These are phyloP conservation scores for Aspergillus mulundensis DNA, from an alignment of 495 filamentous ascomycete species.

Conservation along the genomic window DNA sequence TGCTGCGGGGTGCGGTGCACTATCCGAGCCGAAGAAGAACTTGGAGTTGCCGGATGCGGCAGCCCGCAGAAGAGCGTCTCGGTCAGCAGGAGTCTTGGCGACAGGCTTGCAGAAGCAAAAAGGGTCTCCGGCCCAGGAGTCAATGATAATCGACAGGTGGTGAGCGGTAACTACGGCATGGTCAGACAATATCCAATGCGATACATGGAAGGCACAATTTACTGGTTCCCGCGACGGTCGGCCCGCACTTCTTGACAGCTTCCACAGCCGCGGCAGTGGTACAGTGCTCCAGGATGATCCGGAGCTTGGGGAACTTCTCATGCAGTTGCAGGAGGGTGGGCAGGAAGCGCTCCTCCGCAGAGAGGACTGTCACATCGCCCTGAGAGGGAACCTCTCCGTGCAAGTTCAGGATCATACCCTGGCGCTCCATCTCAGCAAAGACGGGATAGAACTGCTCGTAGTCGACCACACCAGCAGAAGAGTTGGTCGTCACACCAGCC, in stretches of 20 bases:
- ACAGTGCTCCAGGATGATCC: conserved; percentile 76
- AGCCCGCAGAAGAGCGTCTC: conserved; percentile 69
- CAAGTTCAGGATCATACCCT: conserved; percentile 60
- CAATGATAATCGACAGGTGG: conserved; percentile 73
- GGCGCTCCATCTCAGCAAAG: conserved; percentile 72
- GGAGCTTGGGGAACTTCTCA: conserved; percentile 68
- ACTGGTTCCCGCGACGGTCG: conserved; percentile 52
- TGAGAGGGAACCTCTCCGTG: conserved; percentile 56
- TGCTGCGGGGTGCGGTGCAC: conserved; percentile 69
- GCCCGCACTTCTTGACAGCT: conserved; percentile 69
- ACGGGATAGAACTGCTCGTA: conserved; percentile 70
- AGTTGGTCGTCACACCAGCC: conserved; percentile 76
- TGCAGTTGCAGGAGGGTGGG: conserved; percentile 71
- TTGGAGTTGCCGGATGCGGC: conserved; percentile 63
- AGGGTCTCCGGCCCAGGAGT: conserved; percentile 70
- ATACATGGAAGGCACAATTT: not conserved
- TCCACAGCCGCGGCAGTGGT: conserved; percentile 79
- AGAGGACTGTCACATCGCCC: conserved; percentile 62
- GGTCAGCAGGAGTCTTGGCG: conserved; percentile 69
- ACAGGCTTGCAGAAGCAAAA: conserved; percentile 88
- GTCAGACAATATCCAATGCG: not conserved
- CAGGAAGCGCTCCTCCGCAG: conserved; percentile 77
- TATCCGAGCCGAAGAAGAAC: conserved; percentile 75
- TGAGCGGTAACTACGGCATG: conserved; percentile 59
- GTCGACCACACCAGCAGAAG: conserved; percentile 71